These are phyloP conservation scores for Daldinia concentrica DNA, from an alignment of 495 filamentous ascomycete genomes.

Conservation along the genomic window DNA sequence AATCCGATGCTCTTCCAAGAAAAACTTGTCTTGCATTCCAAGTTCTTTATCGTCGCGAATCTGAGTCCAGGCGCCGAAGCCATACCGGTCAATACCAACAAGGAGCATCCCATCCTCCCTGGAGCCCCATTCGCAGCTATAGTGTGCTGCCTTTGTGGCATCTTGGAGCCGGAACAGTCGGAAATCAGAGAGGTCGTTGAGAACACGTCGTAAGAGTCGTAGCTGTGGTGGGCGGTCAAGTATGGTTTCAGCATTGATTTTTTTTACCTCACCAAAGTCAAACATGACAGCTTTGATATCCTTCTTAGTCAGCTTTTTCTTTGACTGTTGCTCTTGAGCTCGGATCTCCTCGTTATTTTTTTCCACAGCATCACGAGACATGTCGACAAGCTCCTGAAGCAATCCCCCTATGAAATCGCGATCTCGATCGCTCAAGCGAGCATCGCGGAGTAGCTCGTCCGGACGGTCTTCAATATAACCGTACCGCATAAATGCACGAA, in stretches of 20 bases:
- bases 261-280: slow-evolving; percentile 88
- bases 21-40: slow-evolving; percentile 89
- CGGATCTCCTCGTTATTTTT: slow-evolving; percentile 73
- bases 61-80: slow-evolving; percentile 91
- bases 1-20: slow-evolving; percentile 96
- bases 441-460: slow-evolving; percentile 85
- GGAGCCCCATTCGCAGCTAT: slow-evolving; percentile 88
- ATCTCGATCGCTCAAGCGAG: slow-evolving; percentile 82
- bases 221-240: slow-evolving; percentile 89
- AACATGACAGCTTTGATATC: slow-evolving; percentile 96
- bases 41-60: slow-evolving; percentile 94
- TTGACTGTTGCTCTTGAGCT: slow-evolving; percentile 74
- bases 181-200: slow-evolving; percentile 68
- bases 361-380: slow-evolving; percentile 74
- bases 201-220: slow-evolving; percentile 79
- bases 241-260: slow-evolving; percentile 93
- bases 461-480: slow-evolving; percentile 86
- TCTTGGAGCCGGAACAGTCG: slow-evolving; percentile 86
- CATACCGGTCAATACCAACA: slow-evolving; percentile 89
- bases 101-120: slow-evolving; percentile 97
- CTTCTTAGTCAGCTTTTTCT: slow-evolving; percentile 87
- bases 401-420: slow-evolving; percentile 75
- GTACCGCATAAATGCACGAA: slow-evolving; percentile 85
- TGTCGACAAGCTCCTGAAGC: slow-evolving; percentile 58
- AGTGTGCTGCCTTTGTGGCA: slow-evolving; percentile 85